phyloP scores from a whole-genome alignment of 352 stramenopile species.

The Phytophthora melonis region DNA sequence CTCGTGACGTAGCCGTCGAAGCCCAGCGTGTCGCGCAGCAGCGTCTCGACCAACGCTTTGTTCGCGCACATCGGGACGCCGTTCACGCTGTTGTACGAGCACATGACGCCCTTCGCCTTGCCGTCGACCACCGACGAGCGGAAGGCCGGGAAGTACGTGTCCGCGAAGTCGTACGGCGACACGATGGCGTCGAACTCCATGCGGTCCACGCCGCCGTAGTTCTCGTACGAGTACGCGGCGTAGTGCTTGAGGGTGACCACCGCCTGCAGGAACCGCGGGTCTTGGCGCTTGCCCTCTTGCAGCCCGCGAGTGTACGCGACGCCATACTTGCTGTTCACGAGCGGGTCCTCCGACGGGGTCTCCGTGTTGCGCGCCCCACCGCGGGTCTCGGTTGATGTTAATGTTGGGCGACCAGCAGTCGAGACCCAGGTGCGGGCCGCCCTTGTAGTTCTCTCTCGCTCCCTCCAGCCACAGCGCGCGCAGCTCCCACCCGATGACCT shows the following conservation, averaged over 20 bases:
- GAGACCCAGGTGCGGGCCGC: conserved; percentile 79
- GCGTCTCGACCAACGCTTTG: conserved; percentile 66
- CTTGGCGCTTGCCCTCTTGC: conserved; percentile 71
- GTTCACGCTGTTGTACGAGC: conserved; percentile 97
- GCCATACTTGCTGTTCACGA: conserved; percentile 92
- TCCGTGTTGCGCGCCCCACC: conserved; percentile 96
- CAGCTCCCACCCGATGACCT: conserved; percentile 88
- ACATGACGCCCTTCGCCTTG: conserved; percentile 93
- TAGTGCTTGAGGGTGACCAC: conserved; percentile 96
- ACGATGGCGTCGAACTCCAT: conserved; percentile 93
- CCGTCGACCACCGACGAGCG: conserved; percentile 82
- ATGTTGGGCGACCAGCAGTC: conserved; percentile 96
- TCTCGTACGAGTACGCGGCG: conserved; percentile 91
- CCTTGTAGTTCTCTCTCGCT: conserved; percentile 71
- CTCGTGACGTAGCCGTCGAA: conserved; percentile 96
- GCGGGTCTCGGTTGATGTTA: conserved; percentile 95
- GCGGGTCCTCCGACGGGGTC: conserved; percentile 93
- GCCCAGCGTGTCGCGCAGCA: conserved; percentile 79
- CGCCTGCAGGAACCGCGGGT: conserved; percentile 75
- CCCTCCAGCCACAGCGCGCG: conserved; percentile 83
- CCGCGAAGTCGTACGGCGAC: conserved; percentile 90
- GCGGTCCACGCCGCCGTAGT: conserved; percentile 75
- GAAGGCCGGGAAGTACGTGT: conserved; percentile 94
- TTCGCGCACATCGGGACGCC: conserved; percentile 94
- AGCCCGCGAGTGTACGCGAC: conserved; percentile 90